Evolutionary conservation across 306 rosid genomes (phyloP), one percentile per base, ranked within the genome.

Genomic region (Vigna reflexopilosa): DNA sequence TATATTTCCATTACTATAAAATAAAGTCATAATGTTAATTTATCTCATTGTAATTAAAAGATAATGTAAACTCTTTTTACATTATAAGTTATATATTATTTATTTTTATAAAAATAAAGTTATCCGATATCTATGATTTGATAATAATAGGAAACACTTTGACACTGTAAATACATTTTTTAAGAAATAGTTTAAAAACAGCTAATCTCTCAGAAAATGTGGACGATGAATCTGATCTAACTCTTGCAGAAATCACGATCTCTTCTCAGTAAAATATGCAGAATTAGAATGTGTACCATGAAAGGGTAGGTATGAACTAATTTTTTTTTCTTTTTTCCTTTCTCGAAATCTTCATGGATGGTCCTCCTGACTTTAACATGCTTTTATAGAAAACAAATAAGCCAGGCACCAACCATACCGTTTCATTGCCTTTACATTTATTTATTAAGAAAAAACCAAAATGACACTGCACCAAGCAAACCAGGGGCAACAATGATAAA

Each of bases 381-480:
- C 24, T 73, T 42, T 67, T 59, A 38, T 49, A 75, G 70, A 47
- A 79, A 78, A 59, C 42, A 75, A 59, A 19, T n/a, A 56, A 11
- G 66, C 34, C 73, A 44, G 77, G 50, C 74, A 52, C 51, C 81
- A 69, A 61, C 81, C 86, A 79, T 79, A 69, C 80, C 78, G 74
- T 68, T 78, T 79, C 64, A 51, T 68, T 42, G 44, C 57, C 83
- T 83, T 79, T 66, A 44, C 47, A 74, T 61, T 83, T 59, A 9
- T 68, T 79, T 78, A 73, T 83, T 52, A 50, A 68, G 77, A 74
- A 83, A 67, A 57, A 69, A 19, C 75, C 80, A 61, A 83, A 83
- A 83, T 64, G 76, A 51, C 76, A 34, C 65, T 79, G 74, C 68
- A 50, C 74, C 80, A 78, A 67, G 22, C 73, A 82, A 51, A 64